Evolutionary conservation across 2,329 filamentous ascomycete species (phyloP).

Genomic region (Thyridium curvatum): DNA sequence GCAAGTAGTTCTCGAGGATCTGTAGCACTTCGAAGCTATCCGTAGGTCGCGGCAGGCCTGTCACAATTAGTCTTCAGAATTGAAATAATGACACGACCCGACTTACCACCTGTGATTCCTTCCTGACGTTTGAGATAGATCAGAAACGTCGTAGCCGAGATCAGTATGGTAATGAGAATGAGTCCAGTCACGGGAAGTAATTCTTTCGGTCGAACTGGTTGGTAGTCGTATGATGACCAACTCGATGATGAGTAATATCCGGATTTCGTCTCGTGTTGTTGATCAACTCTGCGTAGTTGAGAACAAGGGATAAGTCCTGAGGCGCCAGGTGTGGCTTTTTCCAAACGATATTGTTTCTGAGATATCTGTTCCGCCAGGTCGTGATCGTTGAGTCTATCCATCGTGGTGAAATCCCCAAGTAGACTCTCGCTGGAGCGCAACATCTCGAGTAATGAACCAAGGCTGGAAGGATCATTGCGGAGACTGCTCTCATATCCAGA

Average conservation of each 20-base stretch:
- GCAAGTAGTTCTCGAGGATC: conserved; percentile 41
- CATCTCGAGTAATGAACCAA: conserved; percentile 16
- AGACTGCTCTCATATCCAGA: conserved; percentile 11
- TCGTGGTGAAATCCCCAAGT: conserved; percentile 4
- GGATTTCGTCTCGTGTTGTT: too few relatives aligned
- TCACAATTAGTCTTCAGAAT: neutral
- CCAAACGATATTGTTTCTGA: neutral
- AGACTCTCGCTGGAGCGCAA: conserved; percentile 7
- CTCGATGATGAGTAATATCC: neutral
- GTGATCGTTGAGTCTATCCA: conserved; percentile 2
- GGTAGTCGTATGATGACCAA: conserved; percentile 2
- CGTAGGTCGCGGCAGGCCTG: conserved; percentile 23
- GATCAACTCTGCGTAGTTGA: too few relatives aligned
- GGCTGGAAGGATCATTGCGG: conserved; percentile 16
- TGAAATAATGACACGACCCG: neutral
- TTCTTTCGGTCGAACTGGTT: conserved; percentile 1
- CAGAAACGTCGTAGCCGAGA: conserved; percentile 2
- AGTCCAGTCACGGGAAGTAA: neutral
- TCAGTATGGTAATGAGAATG: conserved; percentile 1
- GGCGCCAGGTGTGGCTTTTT: neutral
- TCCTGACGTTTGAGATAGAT: conserved; percentile 11
- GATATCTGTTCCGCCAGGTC: conserved; percentile 2
- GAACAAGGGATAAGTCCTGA: too few relatives aligned
- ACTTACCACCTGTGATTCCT: conserved; percentile 6
- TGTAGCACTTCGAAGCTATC: conserved; percentile 26